A percentile compares a stretch with the other conserved stretches of the same genome.
phyloP scores from a whole-genome alignment of 2,329 filamentous ascomycete species.

The Biscogniauxia marginata region DNA sequence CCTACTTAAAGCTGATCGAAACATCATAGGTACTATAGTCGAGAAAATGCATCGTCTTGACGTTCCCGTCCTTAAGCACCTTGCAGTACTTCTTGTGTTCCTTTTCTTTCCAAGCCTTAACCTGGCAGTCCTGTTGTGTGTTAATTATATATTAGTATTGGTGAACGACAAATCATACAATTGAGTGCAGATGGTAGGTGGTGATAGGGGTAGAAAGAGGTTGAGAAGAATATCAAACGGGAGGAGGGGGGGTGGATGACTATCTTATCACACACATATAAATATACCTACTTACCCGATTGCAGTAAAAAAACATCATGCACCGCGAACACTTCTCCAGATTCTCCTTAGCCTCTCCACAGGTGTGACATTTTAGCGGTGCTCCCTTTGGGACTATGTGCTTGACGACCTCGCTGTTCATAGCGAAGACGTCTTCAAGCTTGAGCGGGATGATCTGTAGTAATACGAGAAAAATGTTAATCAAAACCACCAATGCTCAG shows the following conservation, averaged over 20 bases:
- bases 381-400: slow-evolving; percentile 4
- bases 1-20: background rate
- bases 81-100: slow-evolving; percentile 24
- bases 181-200: too few species aligned
- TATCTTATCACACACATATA: background rate
- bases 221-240: background rate
- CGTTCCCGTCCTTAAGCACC: slow-evolving; percentile 13
- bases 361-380: slow-evolving; percentile 16
- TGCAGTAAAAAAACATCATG: slow-evolving; percentile 17
- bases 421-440: slow-evolving; percentile 12
- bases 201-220: background rate
- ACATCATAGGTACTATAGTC: slow-evolving; percentile 10
- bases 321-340: slow-evolving; percentile 15
- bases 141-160: too few species aligned
- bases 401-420: slow-evolving; percentile 19
- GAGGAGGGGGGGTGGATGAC: too few species aligned
- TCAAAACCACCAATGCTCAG: background rate
- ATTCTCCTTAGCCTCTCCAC: slow-evolving; percentile 6
- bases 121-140: slow-evolving; percentile 18
- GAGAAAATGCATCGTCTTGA: slow-evolving; percentile 17
- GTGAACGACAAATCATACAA: too few species aligned
- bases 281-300: slow-evolving; percentile 10
- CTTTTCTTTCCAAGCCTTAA: slow-evolving; percentile 21
- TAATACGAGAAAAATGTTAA: background rate
- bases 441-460: slow-evolving; percentile 20